Evolutionary conservation across 345 rosid species (phyloP), one percentile per base, ranked within the genome.

Genomic region (Bruguiera sexangula): DNA sequence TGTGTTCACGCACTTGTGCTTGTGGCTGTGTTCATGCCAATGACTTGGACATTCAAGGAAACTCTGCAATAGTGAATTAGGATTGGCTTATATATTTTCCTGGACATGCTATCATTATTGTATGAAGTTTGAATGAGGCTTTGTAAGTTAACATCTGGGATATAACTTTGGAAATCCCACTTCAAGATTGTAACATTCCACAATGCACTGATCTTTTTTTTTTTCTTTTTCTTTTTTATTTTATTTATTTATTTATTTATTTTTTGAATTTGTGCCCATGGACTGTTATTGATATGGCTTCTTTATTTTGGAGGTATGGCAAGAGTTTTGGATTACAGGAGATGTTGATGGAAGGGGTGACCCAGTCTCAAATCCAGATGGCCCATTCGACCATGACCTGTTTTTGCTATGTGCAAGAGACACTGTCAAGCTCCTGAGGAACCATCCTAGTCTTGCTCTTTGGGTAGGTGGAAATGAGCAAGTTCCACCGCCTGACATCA

Each of bases 401-500:
- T 95, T 95, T 79, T 71, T 92, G 85, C 76, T 83, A 5, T 89
- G 96, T 79, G 99, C 97, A 32, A 86, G 92, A 73, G 99, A 95
- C 73, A 95, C 99, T 16, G 81, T 92, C 80, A 95, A 88, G 85
- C 97, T 95, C 75, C 72, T 95, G 34, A 88, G 99, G 71, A 95
- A 91, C 76, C 91, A 95, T 81, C 85, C 99, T 34, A 95, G 99
- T 77, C 90, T 95, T 18, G 93, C 96, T 67, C 93, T 89, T 63
- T 95, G 99, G 99, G 99, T 95, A 1, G 99, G 97, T 73, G 99
- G 99, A 72, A 95, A 95, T 24, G 99, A 95, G 77, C 99, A 95
- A 79, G 88, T 92, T 70, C 99, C 99, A 34, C 99, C 99, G 53
- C 73, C 81, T 67, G 96, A 95, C 81, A 80, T 95, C 79, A 95